Base-by-base conservation (phyloP, 345 rosid genomes). In the Populus deltoides region DNA sequence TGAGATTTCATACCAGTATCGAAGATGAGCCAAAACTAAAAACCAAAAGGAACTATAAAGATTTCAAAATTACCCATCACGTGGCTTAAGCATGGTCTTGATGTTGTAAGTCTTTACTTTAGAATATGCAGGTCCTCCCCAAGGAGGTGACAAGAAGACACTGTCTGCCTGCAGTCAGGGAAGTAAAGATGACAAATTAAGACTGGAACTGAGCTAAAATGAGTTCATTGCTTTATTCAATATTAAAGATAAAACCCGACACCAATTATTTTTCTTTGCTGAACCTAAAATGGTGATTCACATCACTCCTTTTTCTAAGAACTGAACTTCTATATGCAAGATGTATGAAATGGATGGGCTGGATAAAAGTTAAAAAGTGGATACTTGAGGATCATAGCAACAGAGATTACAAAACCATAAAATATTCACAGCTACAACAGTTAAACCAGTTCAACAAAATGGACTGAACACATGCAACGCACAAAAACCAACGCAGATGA, bases 101-200 rank as follows among this genome's bases (percentile, higher is more conserved):
- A 92, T 85, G 86, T 92, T 83, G 75, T 93, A 96, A 31, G 79
- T 86, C 81, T 82, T 72, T 15, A 80, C 92, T 90, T 87, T 92
- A 29, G 85, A 68, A 78, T 96, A 96, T 78, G 88, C 90, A 81
- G 98, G 99, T 57, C 98, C 98, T 7, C 99, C 99, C 97, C 99
- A 93, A 10, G 99, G 97, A 79, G 98, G 98, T 41, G 99, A 96
- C 79, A 96, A 80, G 86, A 93, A 96, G 70, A 91, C 91, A 1
- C 90, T 87, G 63, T 87, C 92, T 25, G 94, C 97, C 99, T 93
- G 88, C 76, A 79, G 77, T 74, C 72, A 35, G 55, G 67, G 70
- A 72, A 38, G 72, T 49, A 70, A 71, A 55, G 53, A 71, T 38
- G 66, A 53, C 43, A 6, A 41, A 57, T 68, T 36, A 70, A 76